Evolutionary conservation across 345 rosid genomes (phyloP).

Genomic region (Salix viminalis): DNA sequence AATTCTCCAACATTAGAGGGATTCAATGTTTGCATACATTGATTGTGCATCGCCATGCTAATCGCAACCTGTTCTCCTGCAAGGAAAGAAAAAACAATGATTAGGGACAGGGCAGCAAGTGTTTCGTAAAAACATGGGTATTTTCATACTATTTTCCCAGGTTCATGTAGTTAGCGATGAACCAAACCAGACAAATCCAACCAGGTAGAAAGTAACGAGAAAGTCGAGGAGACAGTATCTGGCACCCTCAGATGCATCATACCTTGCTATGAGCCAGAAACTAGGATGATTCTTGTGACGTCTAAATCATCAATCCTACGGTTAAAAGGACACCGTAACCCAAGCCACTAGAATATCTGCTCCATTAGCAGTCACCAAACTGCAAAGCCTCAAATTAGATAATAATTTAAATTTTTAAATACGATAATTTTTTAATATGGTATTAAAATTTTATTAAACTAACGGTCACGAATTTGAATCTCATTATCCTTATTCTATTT

Average conservation of each 20-base stretch:
- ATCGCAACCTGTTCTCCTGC: no score
- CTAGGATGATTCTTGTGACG: neutral
- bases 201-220: constrained; percentile 1
- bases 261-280: neutral
- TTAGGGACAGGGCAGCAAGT: no score
- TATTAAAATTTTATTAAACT: rapidly evolving
- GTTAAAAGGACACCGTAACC: neutral
- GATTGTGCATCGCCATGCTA: no score
- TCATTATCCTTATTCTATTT: no score
- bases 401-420: no score
- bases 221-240: constrained; percentile 9
- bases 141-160: neutral
- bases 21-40: no score
- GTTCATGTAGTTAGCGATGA: neutral
- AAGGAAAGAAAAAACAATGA: no score
- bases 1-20: no score
- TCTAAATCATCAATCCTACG: neutral
- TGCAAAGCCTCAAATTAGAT: no score
- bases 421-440: no score
- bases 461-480: rapidly evolving
- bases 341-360: no score
- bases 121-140: neutral
- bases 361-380: no score
- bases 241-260: constrained; percentile 7
- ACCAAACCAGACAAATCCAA: neutral